Base-by-base conservation (phyloP, 2,329 filamentous ascomycete species). In the Hypoxylon sp. region DNA sequence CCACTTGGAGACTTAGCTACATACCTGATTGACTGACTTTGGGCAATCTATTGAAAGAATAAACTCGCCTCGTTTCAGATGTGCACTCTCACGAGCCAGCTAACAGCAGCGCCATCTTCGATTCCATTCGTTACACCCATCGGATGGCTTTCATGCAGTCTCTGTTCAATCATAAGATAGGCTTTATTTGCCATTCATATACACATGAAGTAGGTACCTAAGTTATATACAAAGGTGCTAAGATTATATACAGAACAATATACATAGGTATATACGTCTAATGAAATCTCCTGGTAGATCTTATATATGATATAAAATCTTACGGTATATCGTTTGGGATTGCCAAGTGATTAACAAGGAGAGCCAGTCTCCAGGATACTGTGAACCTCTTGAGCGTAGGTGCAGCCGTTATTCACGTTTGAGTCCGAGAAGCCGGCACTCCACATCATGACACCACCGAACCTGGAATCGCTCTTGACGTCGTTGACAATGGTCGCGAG, bases 371-470 rank as follows among this genome's bases (percentile, higher is more conserved):
- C 69, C 36, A 82, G 69, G 57, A 82, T 82, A 4, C 68, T 73
- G 71, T 80, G 78, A 2, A 75, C 79, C 63, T 80, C 63, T 68
- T 82, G 80, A n/a, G 79, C 80, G 61, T 80, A 82, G 14, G 74
- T 82, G 72, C 80, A 82, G 2, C 78, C 79, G 63, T 81, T 75
- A 58, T 74, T 60, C 17, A 72, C 68, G 21, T 75, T 74, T 10
- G 69, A 65, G 70, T 82, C 81, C 0, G 79, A 81, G 63, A 80
- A 82, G 1, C 79, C 80, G 7, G 81, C 80, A 23, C 76, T 75
- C 80, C 81, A 82, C 77, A 82, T 79, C 80, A 81, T 80, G 61
- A 81, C 70, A 21, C 79, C 79, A 11, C 79, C 78, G 57, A 80
- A 80, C 13, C 75, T 70, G 5, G 73, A 55, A 36, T 78, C 72